Percentiles rank a stretch among this genome's conserved stretches.
These are phyloP conservation scores for Botrytis deweyae DNA, from an alignment of 2,329 filamentous ascomycete genomes.

Conservation along the genomic window DNA sequence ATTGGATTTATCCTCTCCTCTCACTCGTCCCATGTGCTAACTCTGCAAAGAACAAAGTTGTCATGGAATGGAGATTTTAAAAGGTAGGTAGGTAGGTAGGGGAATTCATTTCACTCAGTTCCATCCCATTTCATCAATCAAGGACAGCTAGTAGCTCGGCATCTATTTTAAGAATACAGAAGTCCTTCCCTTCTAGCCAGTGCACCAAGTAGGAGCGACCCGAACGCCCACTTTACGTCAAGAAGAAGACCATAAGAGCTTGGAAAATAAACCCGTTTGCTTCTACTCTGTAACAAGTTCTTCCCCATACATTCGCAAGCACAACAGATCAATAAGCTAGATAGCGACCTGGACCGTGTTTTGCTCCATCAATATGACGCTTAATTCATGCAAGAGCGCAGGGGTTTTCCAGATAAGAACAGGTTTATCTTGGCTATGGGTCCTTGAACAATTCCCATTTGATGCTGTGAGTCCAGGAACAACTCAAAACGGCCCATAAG, in stretches of 20 bases:
- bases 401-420: slow-evolving; percentile 2
- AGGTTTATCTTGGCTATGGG: background rate
- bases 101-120: background rate
- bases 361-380: background rate
- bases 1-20: background rate
- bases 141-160: background rate
- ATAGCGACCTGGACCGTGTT: background rate
- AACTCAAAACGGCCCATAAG: background rate
- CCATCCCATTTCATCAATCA: background rate
- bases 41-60: background rate
- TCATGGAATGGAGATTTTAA: background rate
- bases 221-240: background rate
- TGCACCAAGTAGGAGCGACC: background rate
- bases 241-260: background rate
- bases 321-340: background rate
- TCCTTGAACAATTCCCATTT: background rate
- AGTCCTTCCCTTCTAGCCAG: background rate
- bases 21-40: background rate
- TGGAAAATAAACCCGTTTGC: background rate
- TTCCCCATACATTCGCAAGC: background rate
- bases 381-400: background rate
- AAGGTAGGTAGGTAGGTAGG: background rate
- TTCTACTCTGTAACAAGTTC: background rate
- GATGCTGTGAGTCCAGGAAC: background rate
- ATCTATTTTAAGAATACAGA: background rate